Conservation (phyloP, 352 stramenopile species). For the Phytophthora kernoviae region DNA sequence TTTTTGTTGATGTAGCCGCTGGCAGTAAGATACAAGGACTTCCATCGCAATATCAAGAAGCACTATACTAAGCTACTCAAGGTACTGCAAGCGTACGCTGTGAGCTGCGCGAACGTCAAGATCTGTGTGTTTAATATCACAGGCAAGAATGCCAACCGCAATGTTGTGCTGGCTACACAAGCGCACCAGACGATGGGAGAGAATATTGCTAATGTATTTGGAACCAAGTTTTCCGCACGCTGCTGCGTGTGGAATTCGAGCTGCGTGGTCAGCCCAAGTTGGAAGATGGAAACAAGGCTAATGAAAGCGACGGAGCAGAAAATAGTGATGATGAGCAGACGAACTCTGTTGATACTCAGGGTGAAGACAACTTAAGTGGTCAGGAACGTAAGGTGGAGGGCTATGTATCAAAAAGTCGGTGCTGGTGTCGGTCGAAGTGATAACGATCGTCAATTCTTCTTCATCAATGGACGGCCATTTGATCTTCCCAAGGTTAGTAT, state of each 20-base stretch:
- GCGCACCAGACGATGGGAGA: conserved; percentile 68
- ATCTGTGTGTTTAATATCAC: conserved; percentile 62
- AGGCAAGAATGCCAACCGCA: conserved; percentile 49
- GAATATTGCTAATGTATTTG: conserved; percentile 92
- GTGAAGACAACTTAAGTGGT: conserved; percentile 23
- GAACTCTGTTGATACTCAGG: conserved; percentile 10
- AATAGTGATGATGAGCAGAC: conserved; percentile 28
- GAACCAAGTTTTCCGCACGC: conserved; percentile 90
- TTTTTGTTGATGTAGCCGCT: conserved; percentile 55
- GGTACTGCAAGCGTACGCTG: conserved; percentile 88
- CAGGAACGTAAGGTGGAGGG: conserved; percentile 56
- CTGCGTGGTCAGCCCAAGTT: conserved; percentile 35
- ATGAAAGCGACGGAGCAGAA: conserved; percentile 17
- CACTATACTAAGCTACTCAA: conserved; percentile 94
- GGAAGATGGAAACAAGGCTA: conserved; percentile 15
- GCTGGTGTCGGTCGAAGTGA: conserved; percentile 76
- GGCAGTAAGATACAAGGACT: conserved; percentile 93
- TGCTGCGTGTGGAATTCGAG: conserved; percentile 78
- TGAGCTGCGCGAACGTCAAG: conserved; percentile 65
- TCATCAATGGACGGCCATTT: conserved; percentile 96
- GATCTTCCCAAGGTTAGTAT: conserved; percentile 86
- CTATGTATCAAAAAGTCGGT: conserved; percentile 73
- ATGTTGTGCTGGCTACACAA: conserved; percentile 75
- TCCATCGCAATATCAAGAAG: conserved; percentile 92
- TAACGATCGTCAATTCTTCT: conserved; percentile 95